Evolutionary conservation across 2,329 filamentous ascomycete genomes (phyloP), one percentile per base, ranked within the genome.

Genomic region (Sporothrix sp.): DNA sequence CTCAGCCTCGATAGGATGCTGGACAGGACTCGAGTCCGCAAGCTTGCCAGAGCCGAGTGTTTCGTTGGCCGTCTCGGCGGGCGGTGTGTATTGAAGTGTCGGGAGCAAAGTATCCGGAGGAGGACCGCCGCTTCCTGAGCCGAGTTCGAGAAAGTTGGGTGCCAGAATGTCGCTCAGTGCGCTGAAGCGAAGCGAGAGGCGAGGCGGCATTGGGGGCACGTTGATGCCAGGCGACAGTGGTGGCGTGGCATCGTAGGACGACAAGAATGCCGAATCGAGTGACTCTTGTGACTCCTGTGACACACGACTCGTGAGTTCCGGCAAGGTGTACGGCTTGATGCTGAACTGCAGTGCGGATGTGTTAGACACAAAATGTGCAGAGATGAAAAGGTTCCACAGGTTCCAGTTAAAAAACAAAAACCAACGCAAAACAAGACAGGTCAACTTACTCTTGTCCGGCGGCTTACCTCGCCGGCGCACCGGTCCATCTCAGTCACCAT

Each of bases 401-500:
- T 52, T 32, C 36, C 46, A 10, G 11, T 35, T 30, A 18, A 32
- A 33, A 43, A 40, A 21, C 20, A 7, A 16, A 40, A 37, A 3
- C 18, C 21, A 25, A 25, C 7, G 66, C 9, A 50, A 8, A 28
- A 21, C 7, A 27, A 36, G n/a, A 21, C 13, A 11, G 18, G n/a
- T 20, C 5, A 37, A 35, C 81, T 68, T 75, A 87, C 85, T 72
- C 80, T 79, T 62, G 81, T 85, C 62, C 82, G 82, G 48, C 87
- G 79, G 69, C 87, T 94, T 37, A 91, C 85, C 62, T 87, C 81
- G 16, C 85, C 88, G 39, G 89, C 89, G 61, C 87, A 82, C 63
- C 81, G 82, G 63, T 94, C 84, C 75, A 96, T 94, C 64, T 95
- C 87, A 14, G 81, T 79, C 49, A 94, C 82, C 58, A 93, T 85